Evolutionary conservation across 2,329 filamentous ascomycete genomes (phyloP).

Genomic region (Cylindrodendrum hubeiense): DNA sequence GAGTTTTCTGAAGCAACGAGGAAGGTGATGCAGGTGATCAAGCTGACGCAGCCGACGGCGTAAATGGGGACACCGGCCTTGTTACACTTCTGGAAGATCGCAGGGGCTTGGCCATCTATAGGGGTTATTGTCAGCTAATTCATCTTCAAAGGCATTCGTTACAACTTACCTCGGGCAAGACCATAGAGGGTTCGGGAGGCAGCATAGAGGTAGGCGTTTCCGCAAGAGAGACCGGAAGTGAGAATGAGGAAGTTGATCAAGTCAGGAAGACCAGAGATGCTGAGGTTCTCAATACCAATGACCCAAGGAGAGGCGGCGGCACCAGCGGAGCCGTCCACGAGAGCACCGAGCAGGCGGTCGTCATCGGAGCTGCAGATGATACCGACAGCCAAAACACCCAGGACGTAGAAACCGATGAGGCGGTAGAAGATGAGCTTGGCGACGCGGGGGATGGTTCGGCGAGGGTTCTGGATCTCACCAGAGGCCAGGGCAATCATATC

Average conservation of each 20-base stretch:
- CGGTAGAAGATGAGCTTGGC: slow-evolving; percentile 82
- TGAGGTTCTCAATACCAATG: slow-evolving; percentile 68
- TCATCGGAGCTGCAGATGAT: slow-evolving; percentile 67
- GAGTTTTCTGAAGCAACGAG: slow-evolving; percentile 61
- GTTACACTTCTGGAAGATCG: slow-evolving; percentile 68
- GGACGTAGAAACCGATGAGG: slow-evolving; percentile 78
- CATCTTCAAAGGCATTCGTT: background rate
- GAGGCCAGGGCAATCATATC: slow-evolving; percentile 72
- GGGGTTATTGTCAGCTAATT: slow-evolving; percentile 4
- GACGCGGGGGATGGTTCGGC: slow-evolving; percentile 74
- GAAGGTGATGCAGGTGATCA: slow-evolving; percentile 63
- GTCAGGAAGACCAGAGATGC: slow-evolving; percentile 63
- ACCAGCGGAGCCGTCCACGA: slow-evolving; percentile 64
- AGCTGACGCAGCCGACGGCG: slow-evolving; percentile 61
- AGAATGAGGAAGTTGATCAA: slow-evolving; percentile 73
- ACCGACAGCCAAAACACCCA: slow-evolving; percentile 68
- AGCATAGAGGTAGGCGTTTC: slow-evolving; percentile 63
- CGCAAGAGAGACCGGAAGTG: slow-evolving; percentile 59
- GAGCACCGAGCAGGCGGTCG: slow-evolving; percentile 52
- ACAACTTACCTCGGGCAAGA: slow-evolving; percentile 52
- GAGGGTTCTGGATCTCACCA: slow-evolving; percentile 74
- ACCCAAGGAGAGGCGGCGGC: slow-evolving; percentile 72
- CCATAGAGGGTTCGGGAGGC: slow-evolving; percentile 60
- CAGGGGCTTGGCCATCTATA: slow-evolving; percentile 57
- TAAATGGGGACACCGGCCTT: slow-evolving; percentile 70